Conservation (phyloP, 1,284 basidiomycete species). For the Farysia itapuensis region DNA sequence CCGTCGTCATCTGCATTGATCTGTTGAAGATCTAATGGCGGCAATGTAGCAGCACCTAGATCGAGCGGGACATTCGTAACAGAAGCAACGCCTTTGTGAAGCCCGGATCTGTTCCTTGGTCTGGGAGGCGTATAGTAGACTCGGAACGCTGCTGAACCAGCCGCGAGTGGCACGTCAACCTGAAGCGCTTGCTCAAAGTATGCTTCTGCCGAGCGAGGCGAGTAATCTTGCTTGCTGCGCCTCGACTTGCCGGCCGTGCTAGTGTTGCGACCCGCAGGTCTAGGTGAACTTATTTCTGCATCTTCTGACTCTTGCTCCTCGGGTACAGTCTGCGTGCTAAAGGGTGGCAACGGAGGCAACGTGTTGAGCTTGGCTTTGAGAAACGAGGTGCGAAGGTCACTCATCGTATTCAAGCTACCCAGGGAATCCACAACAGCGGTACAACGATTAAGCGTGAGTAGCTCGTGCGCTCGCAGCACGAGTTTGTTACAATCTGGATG, state of each 20-base stretch:
- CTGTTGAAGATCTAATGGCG: slow-evolving; percentile 10
- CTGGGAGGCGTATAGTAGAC: slow-evolving; percentile 55
- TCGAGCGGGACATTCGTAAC: slow-evolving; percentile 3
- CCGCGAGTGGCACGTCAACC: slow-evolving; percentile 37
- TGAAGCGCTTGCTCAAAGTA: slow-evolving; percentile 55
- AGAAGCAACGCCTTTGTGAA: not conserved
- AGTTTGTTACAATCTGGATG: no score
- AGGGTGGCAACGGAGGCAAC: slow-evolving; percentile 34
- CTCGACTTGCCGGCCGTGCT: no score
- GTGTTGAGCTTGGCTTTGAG: slow-evolving; percentile 30
- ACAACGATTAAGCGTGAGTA: no score
- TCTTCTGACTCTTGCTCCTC: slow-evolving; percentile 3
- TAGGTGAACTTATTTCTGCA: slow-evolving; percentile 3
- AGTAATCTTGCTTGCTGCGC: slow-evolving; percentile 10
- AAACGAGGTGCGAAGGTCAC: slow-evolving; percentile 24
- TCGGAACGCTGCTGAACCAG: slow-evolving; percentile 60
- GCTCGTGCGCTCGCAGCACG: no score
- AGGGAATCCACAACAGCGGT: no score
- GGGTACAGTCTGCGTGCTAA: slow-evolving; percentile 5
- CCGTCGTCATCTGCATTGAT: slow-evolving; percentile 50
- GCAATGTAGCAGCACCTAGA: slow-evolving; percentile 6
- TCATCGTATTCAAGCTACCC: no score
- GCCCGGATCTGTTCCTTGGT: not conserved
- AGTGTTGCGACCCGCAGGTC: no score
- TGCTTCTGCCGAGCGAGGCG: slow-evolving; percentile 44